Evolutionary conservation across 2,329 filamentous ascomycete genomes (phyloP).

Genomic region (Endocalyx cinctus): DNA sequence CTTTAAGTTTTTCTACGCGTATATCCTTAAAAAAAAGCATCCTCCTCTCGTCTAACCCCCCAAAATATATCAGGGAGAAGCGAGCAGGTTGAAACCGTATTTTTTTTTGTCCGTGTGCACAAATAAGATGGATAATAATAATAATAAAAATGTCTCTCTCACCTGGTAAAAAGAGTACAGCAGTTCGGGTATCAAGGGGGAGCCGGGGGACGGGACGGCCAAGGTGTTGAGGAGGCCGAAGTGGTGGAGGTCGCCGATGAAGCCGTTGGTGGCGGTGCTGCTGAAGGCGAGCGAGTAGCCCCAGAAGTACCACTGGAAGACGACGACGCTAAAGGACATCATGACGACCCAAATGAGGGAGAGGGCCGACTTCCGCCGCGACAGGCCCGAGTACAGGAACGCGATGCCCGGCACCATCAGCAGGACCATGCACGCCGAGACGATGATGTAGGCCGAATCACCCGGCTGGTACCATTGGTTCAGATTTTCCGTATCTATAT

Average conservation of each 20-base stretch:
- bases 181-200: conserved; percentile 80
- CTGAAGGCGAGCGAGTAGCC: conserved; percentile 95
- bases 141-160: too few relatives aligned
- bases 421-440: conserved; percentile 87
- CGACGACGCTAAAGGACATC: conserved; percentile 84
- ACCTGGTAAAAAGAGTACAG: conserved; percentile 94
- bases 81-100: too few relatives aligned
- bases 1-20: too few relatives aligned
- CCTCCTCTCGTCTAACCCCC: too few relatives aligned
- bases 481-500: conserved; percentile 72
- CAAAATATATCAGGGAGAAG: too few relatives aligned
- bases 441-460: conserved; percentile 89
- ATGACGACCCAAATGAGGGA: conserved; percentile 98
- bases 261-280: conserved; percentile 73
- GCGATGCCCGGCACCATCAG: conserved; percentile 96
- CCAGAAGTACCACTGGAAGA: conserved; percentile 99
- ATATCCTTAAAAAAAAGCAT: too few relatives aligned
- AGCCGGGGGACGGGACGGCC: conserved; percentile 80
- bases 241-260: conserved; percentile 84
- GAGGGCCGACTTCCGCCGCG: conserved; percentile 94
- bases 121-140: too few relatives aligned
- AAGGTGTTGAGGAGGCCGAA: conserved; percentile 86
- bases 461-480: conserved; percentile 95
- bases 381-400: conserved; percentile 95
- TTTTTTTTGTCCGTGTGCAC: too few relatives aligned